These are phyloP conservation scores for Ciborinia camelliae DNA, from an alignment of 2,329 filamentous ascomycete species.

Conservation along the genomic window DNA sequence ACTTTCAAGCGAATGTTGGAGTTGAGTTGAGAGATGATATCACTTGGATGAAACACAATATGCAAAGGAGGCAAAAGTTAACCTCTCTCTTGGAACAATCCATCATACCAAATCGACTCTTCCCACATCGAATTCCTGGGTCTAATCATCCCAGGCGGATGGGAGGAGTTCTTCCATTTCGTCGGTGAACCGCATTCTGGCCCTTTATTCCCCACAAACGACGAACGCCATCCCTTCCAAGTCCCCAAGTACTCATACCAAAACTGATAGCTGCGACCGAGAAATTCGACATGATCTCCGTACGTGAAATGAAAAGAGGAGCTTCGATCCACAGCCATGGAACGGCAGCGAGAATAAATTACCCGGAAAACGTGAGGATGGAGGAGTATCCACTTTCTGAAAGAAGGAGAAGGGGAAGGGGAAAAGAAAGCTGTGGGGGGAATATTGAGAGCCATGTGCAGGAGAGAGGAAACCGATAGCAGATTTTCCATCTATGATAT, in stretches of 20 bases:
- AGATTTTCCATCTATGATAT: constrained; percentile 54
- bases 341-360: constrained; percentile 41
- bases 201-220: constrained; percentile 48
- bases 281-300: constrained; percentile 54
- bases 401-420: constrained; percentile 49
- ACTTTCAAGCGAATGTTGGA: neutral
- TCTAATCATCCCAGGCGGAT: constrained; percentile 55
- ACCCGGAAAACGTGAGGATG: constrained; percentile 39
- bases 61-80: neutral
- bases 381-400: constrained; percentile 51
- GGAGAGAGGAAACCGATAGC: constrained; percentile 45
- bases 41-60: neutral
- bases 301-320: constrained; percentile 47
- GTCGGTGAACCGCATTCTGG: constrained; percentile 52
- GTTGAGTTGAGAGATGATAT: neutral
- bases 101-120: constrained; percentile 54
- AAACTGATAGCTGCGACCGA: constrained; percentile 55
- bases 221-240: constrained; percentile 50
- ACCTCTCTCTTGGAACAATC: constrained; percentile 40
- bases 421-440: constrained; percentile 47
- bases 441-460: constrained; percentile 47
- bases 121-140: constrained; percentile 53
- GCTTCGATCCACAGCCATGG: constrained; percentile 46
- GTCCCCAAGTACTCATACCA: constrained; percentile 47
- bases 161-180: constrained; percentile 59